Evolutionary conservation across 2,329 filamentous ascomycete species (phyloP), one percentile per base, ranked within the genome.

Genomic region (Pseudocercospora fijiensis): DNA sequence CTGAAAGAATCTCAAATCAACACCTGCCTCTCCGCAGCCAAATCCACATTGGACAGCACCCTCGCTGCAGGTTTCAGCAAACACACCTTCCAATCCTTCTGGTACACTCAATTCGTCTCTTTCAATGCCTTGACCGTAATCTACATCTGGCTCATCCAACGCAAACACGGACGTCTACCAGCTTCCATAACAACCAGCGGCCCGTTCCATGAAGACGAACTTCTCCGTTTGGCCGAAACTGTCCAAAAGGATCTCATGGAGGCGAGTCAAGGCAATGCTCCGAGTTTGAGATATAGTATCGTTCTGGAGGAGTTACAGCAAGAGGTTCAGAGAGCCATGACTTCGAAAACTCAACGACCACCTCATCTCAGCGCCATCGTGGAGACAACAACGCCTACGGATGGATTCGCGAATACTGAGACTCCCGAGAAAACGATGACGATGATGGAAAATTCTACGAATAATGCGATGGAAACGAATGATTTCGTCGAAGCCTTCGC

Each of bases 71-170:
- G 59, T 4, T 63, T 65, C 20, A 64, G 56, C 57, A 77, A 73
- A 9, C 75, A 76, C 41, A 76, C 80, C 2, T 82, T 81, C 57
- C 78, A 82, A 58, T 79, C 80, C 0, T 80, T 83, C 43, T 84
- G 83, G 80, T 84, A 81, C 71, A 84, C 81, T 24, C 66, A 68
- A 52, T 68, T 68, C 47, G 61, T 68, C 24, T 62, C 63, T 28
- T 68, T 68, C 66, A 68, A 64, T 28, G 82, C 83, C 0, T 76
- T 86, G 0, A 81, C 82, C 0, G 81, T 85, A 3, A 74, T 84
- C 0, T 85, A 85, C 62, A 80, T 86, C 2, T 84, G 82, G 76
- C 76, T 82, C 51, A 85, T 86, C 16, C 82, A 84, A 67, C 77
- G 70, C 20, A 68, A 67, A 33, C 65, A 70, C 13, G 67, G 65